A percentile compares a stretch with the other conserved stretches of the same genome.
These are phyloP conservation scores for Penicillium crystallinum DNA, from an alignment of 495 filamentous ascomycete genomes.

Conservation along the genomic window DNA sequence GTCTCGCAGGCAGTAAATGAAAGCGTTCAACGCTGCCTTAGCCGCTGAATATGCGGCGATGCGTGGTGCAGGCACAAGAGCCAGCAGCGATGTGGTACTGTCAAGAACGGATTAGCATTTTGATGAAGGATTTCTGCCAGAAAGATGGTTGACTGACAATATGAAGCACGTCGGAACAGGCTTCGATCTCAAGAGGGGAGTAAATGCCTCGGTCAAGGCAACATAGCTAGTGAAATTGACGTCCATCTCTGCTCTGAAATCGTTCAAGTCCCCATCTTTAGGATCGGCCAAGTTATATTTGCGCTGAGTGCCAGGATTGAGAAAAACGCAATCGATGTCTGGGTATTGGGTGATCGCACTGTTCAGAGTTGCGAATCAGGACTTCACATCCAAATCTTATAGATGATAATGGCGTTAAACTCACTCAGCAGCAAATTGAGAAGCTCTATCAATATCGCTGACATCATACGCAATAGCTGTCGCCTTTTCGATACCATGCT, in stretches of 20 bases:
- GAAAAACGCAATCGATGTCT: neutral
- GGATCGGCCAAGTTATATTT: neutral
- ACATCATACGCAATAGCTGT: neutral
- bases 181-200: neutral
- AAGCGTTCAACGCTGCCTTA: conserved; percentile 43
- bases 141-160: neutral
- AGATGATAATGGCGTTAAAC: neutral
- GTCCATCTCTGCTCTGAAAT: conserved; percentile 1
- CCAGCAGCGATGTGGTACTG: conserved; percentile 39
- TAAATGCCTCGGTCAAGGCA: neutral
- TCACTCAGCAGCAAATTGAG: neutral
- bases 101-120: neutral
- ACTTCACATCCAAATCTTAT: neutral
- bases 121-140: too few relatives aligned
- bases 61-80: conserved; percentile 34
- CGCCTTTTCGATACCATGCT: neutral
- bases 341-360: neutral
- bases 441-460: neutral
- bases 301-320: neutral
- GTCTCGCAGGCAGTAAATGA: conserved; percentile 51
- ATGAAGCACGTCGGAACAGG: neutral
- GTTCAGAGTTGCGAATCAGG: neutral
- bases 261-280: neutral
- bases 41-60: conserved; percentile 39
- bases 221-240: neutral